Evolutionary conservation across 2,329 filamentous ascomycete species (phyloP).

Genomic region (Clarireedia hainanense): DNA sequence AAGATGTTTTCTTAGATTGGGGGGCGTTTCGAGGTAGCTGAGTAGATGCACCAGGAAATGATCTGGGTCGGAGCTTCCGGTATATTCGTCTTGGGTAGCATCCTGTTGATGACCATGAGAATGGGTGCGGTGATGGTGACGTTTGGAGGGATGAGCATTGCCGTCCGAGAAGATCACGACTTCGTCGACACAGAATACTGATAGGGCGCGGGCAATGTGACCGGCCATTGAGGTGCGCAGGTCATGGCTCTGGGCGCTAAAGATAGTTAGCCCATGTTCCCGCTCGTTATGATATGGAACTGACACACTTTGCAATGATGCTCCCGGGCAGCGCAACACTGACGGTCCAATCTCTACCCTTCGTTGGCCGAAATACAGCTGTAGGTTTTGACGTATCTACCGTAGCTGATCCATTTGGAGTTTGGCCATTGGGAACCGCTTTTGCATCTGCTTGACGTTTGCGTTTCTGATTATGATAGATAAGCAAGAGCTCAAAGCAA

Average conservation of each 20-base stretch:
- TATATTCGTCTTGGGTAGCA: conserved; percentile 39
- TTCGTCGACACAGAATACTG: conserved; percentile 80
- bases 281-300: conserved; percentile 6
- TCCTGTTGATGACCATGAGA: conserved; percentile 34
- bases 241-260: conserved; percentile 38
- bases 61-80: conserved; percentile 64
- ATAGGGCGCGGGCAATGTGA: conserved; percentile 70
- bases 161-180: conserved; percentile 74
- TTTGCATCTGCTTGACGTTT: conserved; percentile 27
- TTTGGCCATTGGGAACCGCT: conserved; percentile 13
- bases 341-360: conserved; percentile 62
- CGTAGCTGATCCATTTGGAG: conserved; percentile 23
- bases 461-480: conserved; percentile 25
- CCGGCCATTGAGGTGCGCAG: conserved; percentile 67
- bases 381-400: conserved; percentile 55
- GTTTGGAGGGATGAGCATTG: conserved; percentile 28
- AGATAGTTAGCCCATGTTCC: too few species aligned
- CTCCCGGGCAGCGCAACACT: conserved; percentile 74
- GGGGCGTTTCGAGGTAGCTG: conserved; percentile 76
- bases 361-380: conserved; percentile 57
- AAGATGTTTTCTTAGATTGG: conserved; percentile 67
- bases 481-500: background rate
- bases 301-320: conserved; percentile 61
- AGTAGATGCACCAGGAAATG: conserved; percentile 76
- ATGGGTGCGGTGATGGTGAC: conserved; percentile 16